Percentiles rank a stretch among this genome's conserved stretches.
Conservation (phyloP, 176 grass and related monocot species). For the Pharus latifolius region DNA sequence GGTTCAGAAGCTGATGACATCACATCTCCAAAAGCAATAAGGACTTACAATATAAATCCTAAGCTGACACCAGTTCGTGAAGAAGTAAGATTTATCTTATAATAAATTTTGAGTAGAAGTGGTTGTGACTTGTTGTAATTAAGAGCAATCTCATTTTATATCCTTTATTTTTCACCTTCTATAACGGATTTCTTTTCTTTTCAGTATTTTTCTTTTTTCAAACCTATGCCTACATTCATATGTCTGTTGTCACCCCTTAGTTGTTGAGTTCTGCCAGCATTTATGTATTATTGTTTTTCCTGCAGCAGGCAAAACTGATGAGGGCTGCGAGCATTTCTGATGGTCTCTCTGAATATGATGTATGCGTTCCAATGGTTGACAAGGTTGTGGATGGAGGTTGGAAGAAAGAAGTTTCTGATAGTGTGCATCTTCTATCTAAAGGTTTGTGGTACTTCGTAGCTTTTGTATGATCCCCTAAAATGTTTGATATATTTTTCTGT, state of each 20-base stretch:
- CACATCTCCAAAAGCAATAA: constrained; percentile 19
- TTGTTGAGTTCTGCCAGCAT: neutral
- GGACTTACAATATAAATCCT: constrained; percentile 15
- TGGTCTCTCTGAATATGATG: constrained; percentile 20
- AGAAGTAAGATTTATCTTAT: constrained; percentile 6
- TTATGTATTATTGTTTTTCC: neutral
- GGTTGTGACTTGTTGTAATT: no score
- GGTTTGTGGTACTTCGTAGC: constrained; percentile 14
- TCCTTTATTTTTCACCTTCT: neutral
- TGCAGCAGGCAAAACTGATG: constrained; percentile 29
- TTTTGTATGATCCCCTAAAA: neutral
- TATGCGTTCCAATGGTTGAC: constrained; percentile 47
- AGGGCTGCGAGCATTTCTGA: constrained; percentile 31
- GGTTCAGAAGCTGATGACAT: constrained; percentile 42
- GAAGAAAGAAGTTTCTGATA: constrained; percentile 31
- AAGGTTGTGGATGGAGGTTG: constrained; percentile 46
- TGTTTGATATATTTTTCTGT: neutral
- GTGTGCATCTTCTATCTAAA: constrained; percentile 13
- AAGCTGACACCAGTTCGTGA: constrained; percentile 39
- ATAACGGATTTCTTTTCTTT: no score
- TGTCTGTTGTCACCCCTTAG: no score
- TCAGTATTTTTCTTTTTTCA: no score
- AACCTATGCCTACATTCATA: no score
- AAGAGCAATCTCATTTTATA: no score
- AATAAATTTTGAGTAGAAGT: no score